Evolutionary conservation across 1,284 basidiomycete species (phyloP).

Genomic region (Leccinum insolens): DNA sequence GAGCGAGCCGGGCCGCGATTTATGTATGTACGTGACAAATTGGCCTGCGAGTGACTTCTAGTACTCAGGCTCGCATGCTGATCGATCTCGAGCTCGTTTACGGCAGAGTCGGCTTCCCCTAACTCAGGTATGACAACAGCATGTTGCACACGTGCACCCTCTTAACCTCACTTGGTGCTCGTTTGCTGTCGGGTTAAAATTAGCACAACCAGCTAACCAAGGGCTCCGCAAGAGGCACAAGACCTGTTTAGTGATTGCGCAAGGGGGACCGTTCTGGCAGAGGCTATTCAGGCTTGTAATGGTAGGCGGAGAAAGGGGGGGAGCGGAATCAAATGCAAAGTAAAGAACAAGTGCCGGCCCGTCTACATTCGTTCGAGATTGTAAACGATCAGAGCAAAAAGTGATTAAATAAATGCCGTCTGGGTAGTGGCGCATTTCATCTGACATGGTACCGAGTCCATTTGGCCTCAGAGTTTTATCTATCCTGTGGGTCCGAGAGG

Average conservation of each 20-base stretch:
- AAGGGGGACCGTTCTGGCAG: too few species aligned
- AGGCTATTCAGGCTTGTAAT: background rate
- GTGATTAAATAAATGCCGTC: background rate
- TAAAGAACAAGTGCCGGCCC: background rate
- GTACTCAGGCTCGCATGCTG: constrained; percentile 1
- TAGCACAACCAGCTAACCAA: too few species aligned
- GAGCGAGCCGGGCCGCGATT: too few species aligned
- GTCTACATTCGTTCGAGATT: background rate
- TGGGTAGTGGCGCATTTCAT: background rate
- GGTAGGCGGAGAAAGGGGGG: background rate
- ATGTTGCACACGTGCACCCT: too few species aligned
- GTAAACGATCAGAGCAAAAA: background rate
- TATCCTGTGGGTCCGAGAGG: background rate
- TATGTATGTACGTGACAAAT: constrained; percentile 36
- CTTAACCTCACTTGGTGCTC: too few species aligned
- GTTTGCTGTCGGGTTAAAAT: too few species aligned
- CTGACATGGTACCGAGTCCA: background rate
- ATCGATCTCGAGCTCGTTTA: constrained; percentile 44
- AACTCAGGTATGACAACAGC: constrained; percentile 38
- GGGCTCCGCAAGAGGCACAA: too few species aligned
- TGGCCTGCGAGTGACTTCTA: background rate
- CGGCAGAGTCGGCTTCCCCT: constrained; percentile 48
- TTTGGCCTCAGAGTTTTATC: background rate
- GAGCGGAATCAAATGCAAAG: background rate
- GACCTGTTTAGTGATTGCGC: too few species aligned